Evolutionary conservation across 1,284 basidiomycete species (phyloP).

Genomic region (Ustilago xerochloae): DNA sequence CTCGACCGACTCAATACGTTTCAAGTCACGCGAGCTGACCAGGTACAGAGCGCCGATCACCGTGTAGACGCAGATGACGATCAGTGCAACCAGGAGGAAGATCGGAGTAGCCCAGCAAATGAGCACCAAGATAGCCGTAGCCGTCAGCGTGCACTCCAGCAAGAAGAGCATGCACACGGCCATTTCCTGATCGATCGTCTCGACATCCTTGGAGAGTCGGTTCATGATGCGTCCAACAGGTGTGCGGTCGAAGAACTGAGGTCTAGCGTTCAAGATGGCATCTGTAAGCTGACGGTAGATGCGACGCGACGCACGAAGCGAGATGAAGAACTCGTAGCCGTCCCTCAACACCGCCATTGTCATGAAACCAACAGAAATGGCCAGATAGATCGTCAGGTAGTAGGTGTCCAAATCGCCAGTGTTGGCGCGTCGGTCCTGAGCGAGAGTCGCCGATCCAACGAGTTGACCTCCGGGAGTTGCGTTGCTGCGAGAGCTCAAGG

Average conservation of each 20-base stretch:
- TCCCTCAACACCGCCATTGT: conserved; percentile 56
- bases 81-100: conserved; percentile 50
- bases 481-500: conserved; percentile 3
- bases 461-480: background rate
- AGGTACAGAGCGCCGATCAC: conserved; percentile 66
- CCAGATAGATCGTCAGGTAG: conserved; percentile 61
- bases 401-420: conserved; percentile 52
- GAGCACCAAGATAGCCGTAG: conserved; percentile 57
- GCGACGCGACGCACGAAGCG: conserved; percentile 56
- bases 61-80: conserved; percentile 59
- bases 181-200: conserved; percentile 67
- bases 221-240: conserved; percentile 67
- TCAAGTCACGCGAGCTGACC: conserved; percentile 65
- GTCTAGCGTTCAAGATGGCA: conserved; percentile 82
- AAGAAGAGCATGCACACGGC: conserved; percentile 53
- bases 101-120: conserved; percentile 65
- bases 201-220: conserved; percentile 65
- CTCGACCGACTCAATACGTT: conserved; percentile 66
- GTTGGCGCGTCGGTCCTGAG: conserved; percentile 7
- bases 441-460: background rate
- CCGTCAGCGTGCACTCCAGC: conserved; percentile 53
- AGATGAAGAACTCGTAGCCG: conserved; percentile 53
- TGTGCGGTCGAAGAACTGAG: conserved; percentile 65
- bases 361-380: conserved; percentile 56
- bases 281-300: conserved; percentile 75